Evolutionary conservation across 2,329 filamentous ascomycete genomes (phyloP), one percentile per base, ranked within the genome.

Genomic region (Talaromyces sp.): DNA sequence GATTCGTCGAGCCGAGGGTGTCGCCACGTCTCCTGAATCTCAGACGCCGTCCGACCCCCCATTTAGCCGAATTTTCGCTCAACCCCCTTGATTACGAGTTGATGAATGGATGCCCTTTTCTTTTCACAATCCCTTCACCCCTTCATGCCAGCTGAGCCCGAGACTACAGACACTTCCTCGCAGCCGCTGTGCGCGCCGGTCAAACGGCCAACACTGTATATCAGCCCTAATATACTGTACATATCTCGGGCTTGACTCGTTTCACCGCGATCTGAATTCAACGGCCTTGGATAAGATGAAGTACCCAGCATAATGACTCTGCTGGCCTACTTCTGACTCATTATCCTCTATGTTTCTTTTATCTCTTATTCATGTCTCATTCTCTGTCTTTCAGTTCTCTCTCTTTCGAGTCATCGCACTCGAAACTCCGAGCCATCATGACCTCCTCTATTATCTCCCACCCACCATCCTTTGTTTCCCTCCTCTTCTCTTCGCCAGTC

Each of bases 1-100:
- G 54, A 74, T 81, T 51, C 77, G 79, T 61, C 79, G 76, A 68
- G 79, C 78, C 48, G 79, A 81, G 63, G 76, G 75, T n/a, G 78
- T 80, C 14, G 68, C 71, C 21, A 55, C 66, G 43, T 65, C 69
- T 62, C 63, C 74, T 53, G 65, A 71, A 50, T 62, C 64, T 50
- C 65, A 66, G 1, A 69, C 69, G 21, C 68, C 69, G 29, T 71
- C 72, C 41, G 74, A 78, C 65, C 78, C 77, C 21, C 74, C 77
- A 21, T 80, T 80, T 65, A 78, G 77, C 66, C 76, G 76, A 59
- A 79, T 81, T 24, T 81, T 81, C 61, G 69, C 77, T 56, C 75
- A 75, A 35, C 17, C 48, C 29, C 24, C 12, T 52, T 52, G 48
- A 52, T 29, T 11, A 29, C 43, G 43, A 50, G 19, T 50, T n/a